A percentile compares a stretch with the other conserved stretches of the same genome.
These are phyloP conservation scores for Pontederia paniculata DNA, from an alignment of 176 grass and related monocot species.

Conservation along the genomic window DNA sequence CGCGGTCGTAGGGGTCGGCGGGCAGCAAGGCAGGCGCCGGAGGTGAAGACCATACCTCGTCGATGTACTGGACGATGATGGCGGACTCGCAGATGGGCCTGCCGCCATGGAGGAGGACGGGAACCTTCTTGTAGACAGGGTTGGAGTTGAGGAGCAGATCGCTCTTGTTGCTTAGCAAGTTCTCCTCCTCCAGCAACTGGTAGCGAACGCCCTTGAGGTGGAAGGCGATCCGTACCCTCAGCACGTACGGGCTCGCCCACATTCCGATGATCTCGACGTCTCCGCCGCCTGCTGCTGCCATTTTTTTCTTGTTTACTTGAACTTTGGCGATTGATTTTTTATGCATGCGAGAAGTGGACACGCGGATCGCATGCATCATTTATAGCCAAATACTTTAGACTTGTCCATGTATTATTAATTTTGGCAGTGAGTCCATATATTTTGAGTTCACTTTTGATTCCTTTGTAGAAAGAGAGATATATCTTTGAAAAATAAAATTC, in stretches of 20 bases:
- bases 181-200: constrained; percentile 38
- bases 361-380: too few relatives aligned
- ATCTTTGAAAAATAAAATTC: too few relatives aligned
- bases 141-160: constrained; percentile 53
- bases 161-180: constrained; percentile 21
- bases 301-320: too few relatives aligned
- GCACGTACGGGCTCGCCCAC: constrained; percentile 33
- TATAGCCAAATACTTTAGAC: too few relatives aligned
- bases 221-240: constrained; percentile 35
- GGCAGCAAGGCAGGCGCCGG: constrained; percentile 4
- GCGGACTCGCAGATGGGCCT: constrained; percentile 54
- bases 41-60: constrained; percentile 14
- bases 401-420: too few relatives aligned
- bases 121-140: constrained; percentile 53
- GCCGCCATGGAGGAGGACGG: constrained; percentile 41
- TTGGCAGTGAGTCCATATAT: too few relatives aligned
- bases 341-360: too few relatives aligned
- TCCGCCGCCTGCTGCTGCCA: too few relatives aligned
- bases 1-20: constrained; percentile 37
- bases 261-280: constrained; percentile 26
- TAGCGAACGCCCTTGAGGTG: constrained; percentile 37
- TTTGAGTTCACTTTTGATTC: too few relatives aligned
- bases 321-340: too few relatives aligned
- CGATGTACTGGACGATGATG: constrained; percentile 46
- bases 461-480: too few relatives aligned